phyloP scores from a whole-genome alignment of 2,329 filamentous ascomycete genomes.

The Fragosphaeria purpurea region DNA sequence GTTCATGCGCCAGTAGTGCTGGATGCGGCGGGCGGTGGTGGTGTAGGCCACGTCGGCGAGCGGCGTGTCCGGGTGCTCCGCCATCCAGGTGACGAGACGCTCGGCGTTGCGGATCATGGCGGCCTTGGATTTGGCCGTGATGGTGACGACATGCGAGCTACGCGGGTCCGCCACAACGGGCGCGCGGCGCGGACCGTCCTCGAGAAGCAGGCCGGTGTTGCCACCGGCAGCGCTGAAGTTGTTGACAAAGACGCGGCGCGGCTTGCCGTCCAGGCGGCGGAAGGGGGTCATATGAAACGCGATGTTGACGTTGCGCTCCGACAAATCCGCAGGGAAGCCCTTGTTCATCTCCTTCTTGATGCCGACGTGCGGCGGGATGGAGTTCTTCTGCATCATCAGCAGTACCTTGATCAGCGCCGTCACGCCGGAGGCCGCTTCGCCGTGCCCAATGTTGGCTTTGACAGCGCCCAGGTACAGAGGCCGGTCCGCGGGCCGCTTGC shows the following conservation, averaged over 20 bases:
- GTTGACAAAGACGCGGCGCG: slow-evolving; percentile 47
- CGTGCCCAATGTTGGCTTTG: slow-evolving; percentile 56
- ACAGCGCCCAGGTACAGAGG: slow-evolving; percentile 52
- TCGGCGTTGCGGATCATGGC: slow-evolving; percentile 51
- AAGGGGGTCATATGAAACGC: slow-evolving; percentile 43
- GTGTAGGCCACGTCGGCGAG: slow-evolving; percentile 54
- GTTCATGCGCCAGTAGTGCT: slow-evolving; percentile 47
- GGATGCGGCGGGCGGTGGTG: slow-evolving; percentile 54
- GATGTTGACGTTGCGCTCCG: slow-evolving; percentile 48
- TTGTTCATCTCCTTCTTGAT: slow-evolving; percentile 56
- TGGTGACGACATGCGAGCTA: slow-evolving; percentile 44
- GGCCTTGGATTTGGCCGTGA: slow-evolving; percentile 46
- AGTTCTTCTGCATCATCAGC: slow-evolving; percentile 52
- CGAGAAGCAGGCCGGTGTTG: slow-evolving; percentile 57
- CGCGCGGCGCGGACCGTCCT: slow-evolving; percentile 42
- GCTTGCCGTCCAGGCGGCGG: slow-evolving; percentile 35
- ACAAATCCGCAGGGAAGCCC: slow-evolving; percentile 46
- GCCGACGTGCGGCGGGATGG: slow-evolving; percentile 56
- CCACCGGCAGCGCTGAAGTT: slow-evolving; percentile 64
- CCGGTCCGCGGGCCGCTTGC: slow-evolving; percentile 35
- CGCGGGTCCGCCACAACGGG: slow-evolving; percentile 37
- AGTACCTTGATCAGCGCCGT: slow-evolving; percentile 56
- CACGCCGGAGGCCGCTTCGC: slow-evolving; percentile 50
- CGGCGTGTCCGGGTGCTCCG: slow-evolving; percentile 38
- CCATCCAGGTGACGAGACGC: slow-evolving; percentile 43